phyloP scores from a whole-genome alignment of 1,139 yeast genomes.

The Wickerhamomyces sp. region DNA sequence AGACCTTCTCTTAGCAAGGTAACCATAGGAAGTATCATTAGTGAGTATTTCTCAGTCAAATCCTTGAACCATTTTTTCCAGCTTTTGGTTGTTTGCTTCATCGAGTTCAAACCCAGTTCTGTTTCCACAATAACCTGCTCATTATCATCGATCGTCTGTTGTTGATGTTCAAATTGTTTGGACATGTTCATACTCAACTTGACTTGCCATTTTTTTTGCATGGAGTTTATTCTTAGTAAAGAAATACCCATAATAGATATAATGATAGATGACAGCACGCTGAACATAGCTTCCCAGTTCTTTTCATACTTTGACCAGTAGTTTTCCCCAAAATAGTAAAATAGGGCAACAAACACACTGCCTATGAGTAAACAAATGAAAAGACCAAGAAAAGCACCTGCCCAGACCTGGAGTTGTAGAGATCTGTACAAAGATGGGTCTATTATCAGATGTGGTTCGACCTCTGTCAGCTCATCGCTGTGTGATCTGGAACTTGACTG shows the following conservation, averaged over 20 bases:
- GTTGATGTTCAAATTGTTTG: constrained; percentile 32
- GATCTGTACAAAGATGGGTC: constrained; percentile 50
- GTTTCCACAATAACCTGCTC: constrained; percentile 20
- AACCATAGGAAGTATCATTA: constrained; percentile 73
- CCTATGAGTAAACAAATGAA: constrained; percentile 67
- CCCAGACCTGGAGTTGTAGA: constrained; percentile 66
- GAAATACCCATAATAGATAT: constrained; percentile 83
- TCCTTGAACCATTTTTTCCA: constrained; percentile 25
- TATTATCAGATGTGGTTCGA: constrained; percentile 5
- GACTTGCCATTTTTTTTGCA: constrained; percentile 83
- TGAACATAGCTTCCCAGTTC: constrained; percentile 83
- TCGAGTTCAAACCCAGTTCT: constrained; percentile 10
- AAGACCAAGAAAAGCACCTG: constrained; percentile 63
- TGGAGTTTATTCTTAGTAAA: constrained; percentile 76
- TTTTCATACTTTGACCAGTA: constrained; percentile 76
- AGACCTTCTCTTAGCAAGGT: constrained; percentile 84
- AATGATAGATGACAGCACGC: constrained; percentile 67
- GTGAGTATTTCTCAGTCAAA: constrained; percentile 51
- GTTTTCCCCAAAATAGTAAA: constrained; percentile 66
- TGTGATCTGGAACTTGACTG: neutral
- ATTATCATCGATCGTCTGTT: constrained; percentile 20
- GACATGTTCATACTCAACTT: constrained; percentile 69
- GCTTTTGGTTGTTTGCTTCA: neutral
- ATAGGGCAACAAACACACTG: constrained; percentile 75
- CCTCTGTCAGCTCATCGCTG: neutral